These are phyloP conservation scores for Middelhovenomyces tepae DNA, from an alignment of 805 yeast species.

Conservation along the genomic window DNA sequence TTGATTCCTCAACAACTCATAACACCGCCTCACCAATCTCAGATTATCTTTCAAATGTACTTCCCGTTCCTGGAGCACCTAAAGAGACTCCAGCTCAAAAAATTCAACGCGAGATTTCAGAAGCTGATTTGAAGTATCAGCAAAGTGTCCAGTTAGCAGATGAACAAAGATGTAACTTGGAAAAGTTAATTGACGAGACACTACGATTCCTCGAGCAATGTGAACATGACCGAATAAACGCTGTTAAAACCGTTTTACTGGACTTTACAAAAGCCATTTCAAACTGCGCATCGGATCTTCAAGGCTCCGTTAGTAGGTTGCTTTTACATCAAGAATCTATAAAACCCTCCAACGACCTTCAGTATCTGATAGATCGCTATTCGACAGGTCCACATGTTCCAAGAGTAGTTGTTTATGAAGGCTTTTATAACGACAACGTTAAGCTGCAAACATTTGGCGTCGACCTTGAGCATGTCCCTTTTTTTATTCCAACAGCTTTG, in stretches of 20 bases:
- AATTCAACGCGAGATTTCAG: conserved; percentile 36
- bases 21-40: too few relatives aligned
- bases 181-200: conserved; percentile 57
- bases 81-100: too few relatives aligned
- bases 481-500: conserved; percentile 49
- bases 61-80: too few relatives aligned
- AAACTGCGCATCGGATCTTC: conserved; percentile 25
- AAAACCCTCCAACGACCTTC: conserved; percentile 55
- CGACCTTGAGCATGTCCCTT: conserved; percentile 57
- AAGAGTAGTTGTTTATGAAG: conserved; percentile 58
- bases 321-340: conserved; percentile 37
- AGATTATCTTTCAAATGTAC: too few relatives aligned
- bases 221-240: conserved; percentile 60
- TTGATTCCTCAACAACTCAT: too few relatives aligned
- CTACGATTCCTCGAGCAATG: conserved; percentile 63
- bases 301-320: conserved; percentile 8
- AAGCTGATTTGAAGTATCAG: conserved; percentile 44
- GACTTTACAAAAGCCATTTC: conserved; percentile 53
- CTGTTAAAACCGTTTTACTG: conserved; percentile 53
- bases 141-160: conserved; percentile 51
- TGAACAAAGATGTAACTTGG: conserved; percentile 55
- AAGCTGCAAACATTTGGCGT: conserved; percentile 70
- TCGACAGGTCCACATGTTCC: conserved; percentile 70
- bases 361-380: conserved; percentile 48
- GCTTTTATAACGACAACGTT: conserved; percentile 50